Evolutionary conservation across 805 yeast genomes (phyloP).

Genomic region (Candida parachauliodes): DNA sequence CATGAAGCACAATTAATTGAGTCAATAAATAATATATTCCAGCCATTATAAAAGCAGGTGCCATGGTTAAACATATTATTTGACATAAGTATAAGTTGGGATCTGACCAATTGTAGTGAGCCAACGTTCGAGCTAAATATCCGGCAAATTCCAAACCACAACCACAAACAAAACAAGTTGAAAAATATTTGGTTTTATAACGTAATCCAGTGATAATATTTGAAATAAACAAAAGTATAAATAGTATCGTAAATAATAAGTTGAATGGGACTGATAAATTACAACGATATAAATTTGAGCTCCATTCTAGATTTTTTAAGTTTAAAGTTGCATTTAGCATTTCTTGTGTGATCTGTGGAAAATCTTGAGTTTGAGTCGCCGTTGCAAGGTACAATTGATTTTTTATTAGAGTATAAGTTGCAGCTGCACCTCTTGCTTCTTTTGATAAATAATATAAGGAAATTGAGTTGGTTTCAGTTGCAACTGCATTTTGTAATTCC

Average conservation of each 20-base stretch:
- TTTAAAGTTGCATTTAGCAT: conserved; percentile 19
- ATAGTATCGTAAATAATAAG: conserved; percentile 50
- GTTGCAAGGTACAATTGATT: conserved; percentile 29
- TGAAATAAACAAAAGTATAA: conserved; percentile 37
- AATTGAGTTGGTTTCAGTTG: conserved; percentile 20
- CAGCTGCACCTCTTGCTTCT: conserved; percentile 27
- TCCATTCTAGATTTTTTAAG: conserved; percentile 13
- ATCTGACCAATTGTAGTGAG: conserved; percentile 31
- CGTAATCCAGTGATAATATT: conserved; percentile 30
- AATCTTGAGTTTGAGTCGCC: conserved; percentile 23
- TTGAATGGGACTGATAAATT: conserved; percentile 54
- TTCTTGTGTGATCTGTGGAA: conserved; percentile 18
- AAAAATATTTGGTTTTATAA: conserved; percentile 64
- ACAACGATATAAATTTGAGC: conserved; percentile 33
- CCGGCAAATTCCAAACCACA: conserved; percentile 62
- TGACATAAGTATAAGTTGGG: conserved; percentile 54
- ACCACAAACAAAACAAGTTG: conserved; percentile 53
- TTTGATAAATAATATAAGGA: conserved; percentile 17
- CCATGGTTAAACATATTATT: conserved; percentile 65
- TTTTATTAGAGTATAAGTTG: conserved; percentile 25
- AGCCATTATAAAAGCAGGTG: conserved; percentile 83
- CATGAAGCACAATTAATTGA: conserved; percentile 61
- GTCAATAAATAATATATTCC: conserved; percentile 74
- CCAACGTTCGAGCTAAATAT: conserved; percentile 55
- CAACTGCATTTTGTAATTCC: conserved; percentile 6